Conservation (phyloP, 441 rosid species). For the Erodium texanum region DNA sequence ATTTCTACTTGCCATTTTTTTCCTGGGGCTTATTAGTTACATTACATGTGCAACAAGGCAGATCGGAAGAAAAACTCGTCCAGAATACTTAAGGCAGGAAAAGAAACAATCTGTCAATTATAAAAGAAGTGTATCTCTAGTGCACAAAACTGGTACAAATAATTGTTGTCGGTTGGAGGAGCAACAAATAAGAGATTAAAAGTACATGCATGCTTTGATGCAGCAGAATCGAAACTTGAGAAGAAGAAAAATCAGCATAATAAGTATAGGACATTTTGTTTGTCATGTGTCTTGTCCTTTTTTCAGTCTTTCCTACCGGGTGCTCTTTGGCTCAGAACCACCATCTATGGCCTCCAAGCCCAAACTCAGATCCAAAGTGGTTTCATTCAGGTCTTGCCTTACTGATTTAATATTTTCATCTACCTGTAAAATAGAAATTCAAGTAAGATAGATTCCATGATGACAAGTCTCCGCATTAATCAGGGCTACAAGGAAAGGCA, state of each 20-base stretch:
- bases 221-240: conserved; percentile 10
- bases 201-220: conserved; percentile 12
- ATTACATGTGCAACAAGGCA: no score
- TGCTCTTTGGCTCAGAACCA: conserved; percentile 26
- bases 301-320: not conserved
- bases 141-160: conserved; percentile 19
- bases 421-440: conserved; percentile 17
- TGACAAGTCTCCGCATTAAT: no score
- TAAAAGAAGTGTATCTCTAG: no score
- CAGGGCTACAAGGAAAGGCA: no score
- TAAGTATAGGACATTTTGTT: conserved; percentile 11
- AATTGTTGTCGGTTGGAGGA: conserved; percentile 18
- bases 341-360: conserved; percentile 40
- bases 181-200: conserved; percentile 16
- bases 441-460: not conserved
- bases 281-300: not conserved
- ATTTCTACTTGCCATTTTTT: no score
- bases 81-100: no score
- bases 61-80: no score
- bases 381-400: conserved; percentile 83
- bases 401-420: conserved; percentile 50
- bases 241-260: conserved; percentile 24
- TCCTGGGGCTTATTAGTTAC: no score
- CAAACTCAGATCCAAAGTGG: conserved; percentile 66
- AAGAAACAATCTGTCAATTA: no score